Base-by-base conservation (phyloP, 495 filamentous ascomycete genomes). In the Astrothelium macrocarpum region DNA sequence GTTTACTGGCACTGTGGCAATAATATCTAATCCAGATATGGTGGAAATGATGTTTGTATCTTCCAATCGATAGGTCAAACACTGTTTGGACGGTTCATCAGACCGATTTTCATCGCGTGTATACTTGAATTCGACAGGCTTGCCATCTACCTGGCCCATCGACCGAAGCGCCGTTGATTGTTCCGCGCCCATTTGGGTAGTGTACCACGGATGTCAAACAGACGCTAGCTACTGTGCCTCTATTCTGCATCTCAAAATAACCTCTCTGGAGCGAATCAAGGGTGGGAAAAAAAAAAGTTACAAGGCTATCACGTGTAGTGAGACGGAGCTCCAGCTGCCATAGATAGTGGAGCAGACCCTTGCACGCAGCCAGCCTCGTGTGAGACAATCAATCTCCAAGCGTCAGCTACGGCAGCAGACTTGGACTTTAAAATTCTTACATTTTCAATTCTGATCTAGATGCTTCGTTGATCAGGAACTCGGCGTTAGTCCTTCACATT, bases 91-190 rank as follows among this genome's bases (percentile, higher is more conserved):
- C 5, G 49, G n/a, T 28, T 56, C 49, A 29, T 29, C 7, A 26
- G 25, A 2, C 12, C 9, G 16, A 29, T 56, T 56, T 16, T 56
- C 49, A 56, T 56, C 49, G 26, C 49, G n/a, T 29, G 20, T 29
- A 39, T 66, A 66, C 16, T 58, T 62, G 58, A 69, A 67, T 1
- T 60, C 66, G 10, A 67, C 67, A 1, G 59, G 59, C 25, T 62
- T 43, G 7, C 67, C 67, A 49, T 69, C 65, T 20, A 69, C 65
- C 49, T 69, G 36, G 32, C 67, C 67, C 23, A 32, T 66, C 34
- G 53, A 45, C 16, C 32, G 46, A 9, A 62, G 29, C 16, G 28
- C 31, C 45, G n/a, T 63, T 2, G 62, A 63, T 16, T 53, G 45
- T 32, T 39, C 31, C 12, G 62, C 45, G 62, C 62, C 49, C 62